These are phyloP conservation scores for Fusarium musae DNA, from an alignment of 2,329 filamentous ascomycete genomes.

Conservation along the genomic window DNA sequence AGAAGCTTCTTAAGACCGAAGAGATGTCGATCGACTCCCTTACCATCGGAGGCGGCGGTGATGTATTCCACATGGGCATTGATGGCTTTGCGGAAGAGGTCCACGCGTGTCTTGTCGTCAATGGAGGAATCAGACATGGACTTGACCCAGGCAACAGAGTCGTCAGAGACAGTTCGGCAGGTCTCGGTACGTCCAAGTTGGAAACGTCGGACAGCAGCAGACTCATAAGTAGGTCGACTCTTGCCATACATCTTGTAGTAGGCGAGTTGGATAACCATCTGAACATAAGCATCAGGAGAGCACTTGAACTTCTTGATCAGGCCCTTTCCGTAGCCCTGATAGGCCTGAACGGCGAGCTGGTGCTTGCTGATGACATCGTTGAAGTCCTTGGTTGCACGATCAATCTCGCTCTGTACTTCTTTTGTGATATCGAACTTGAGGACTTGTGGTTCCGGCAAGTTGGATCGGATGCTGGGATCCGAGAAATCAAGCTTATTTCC, in stretches of 20 bases:
- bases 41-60: conserved; percentile 85
- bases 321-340: conserved; percentile 97
- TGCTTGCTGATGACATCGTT: conserved; percentile 83
- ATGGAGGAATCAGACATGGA: conserved; percentile 79
- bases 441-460: conserved; percentile 81
- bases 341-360: conserved; percentile 92
- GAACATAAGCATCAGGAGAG: conserved; percentile 96
- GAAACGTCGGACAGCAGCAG: conserved; percentile 92
- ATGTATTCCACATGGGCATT: conserved; percentile 91
- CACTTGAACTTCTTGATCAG: conserved; percentile 99
- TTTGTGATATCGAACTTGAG: conserved; percentile 83
- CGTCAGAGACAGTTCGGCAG: conserved; percentile 90
- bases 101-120: conserved; percentile 72
- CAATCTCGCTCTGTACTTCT: conserved; percentile 80
- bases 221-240: conserved; percentile 97
- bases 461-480: conserved; percentile 79
- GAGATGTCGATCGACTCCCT: conserved; percentile 95
- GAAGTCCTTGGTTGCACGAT: conserved; percentile 83
- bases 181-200: conserved; percentile 97
- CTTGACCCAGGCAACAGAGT: conserved; percentile 88
- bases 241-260: conserved; percentile 99
- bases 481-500: conserved; percentile 94
- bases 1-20: conserved; percentile 95
- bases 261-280: conserved; percentile 98
- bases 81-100: conserved; percentile 84